A percentile compares a stretch with the other conserved stretches of the same genome.
Conservation (phyloP, 2,329 filamentous ascomycete genomes). For the Sporothrix phasma region DNA sequence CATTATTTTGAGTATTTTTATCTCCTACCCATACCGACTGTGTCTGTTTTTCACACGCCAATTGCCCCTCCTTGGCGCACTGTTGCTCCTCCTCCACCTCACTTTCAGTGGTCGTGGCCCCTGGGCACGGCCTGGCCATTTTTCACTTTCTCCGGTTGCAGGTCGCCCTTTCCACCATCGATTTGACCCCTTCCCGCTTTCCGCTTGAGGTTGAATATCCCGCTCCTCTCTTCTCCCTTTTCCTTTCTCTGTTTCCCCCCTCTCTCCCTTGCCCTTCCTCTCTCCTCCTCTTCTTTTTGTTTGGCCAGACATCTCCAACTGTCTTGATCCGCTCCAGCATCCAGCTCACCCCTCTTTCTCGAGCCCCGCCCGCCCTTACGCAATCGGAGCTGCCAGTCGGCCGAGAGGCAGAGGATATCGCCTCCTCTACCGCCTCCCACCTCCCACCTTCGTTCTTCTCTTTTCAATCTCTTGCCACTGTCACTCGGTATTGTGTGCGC, state of each 20-base stretch:
- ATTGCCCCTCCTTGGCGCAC: background rate
- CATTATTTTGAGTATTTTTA: background rate
- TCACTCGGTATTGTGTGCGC: background rate
- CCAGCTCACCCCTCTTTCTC: background rate
- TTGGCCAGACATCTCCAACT: background rate
- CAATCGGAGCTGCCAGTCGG: constrained; percentile 9
- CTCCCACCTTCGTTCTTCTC: background rate
- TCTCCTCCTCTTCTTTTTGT: background rate
- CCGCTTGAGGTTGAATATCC: background rate
- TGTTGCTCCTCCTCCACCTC: constrained; percentile 1
- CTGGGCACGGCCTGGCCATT: background rate
- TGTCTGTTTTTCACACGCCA: background rate
- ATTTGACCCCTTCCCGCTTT: constrained; percentile 1
- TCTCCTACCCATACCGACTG: background rate
- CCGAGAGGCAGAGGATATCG: constrained; percentile 12
- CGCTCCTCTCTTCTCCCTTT: background rate
- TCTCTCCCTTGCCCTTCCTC: background rate
- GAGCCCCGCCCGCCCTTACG: constrained; percentile 4
- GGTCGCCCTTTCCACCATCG: constrained; percentile 3
- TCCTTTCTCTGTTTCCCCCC: background rate
- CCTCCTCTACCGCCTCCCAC: constrained; percentile 8
- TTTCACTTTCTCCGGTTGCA: background rate
- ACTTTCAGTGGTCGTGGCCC: background rate
- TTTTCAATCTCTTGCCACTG: background rate
- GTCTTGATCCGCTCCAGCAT: constrained; percentile 1